Conservation (phyloP, 805 yeast genomes). For the Jamesozyma gamospora region DNA sequence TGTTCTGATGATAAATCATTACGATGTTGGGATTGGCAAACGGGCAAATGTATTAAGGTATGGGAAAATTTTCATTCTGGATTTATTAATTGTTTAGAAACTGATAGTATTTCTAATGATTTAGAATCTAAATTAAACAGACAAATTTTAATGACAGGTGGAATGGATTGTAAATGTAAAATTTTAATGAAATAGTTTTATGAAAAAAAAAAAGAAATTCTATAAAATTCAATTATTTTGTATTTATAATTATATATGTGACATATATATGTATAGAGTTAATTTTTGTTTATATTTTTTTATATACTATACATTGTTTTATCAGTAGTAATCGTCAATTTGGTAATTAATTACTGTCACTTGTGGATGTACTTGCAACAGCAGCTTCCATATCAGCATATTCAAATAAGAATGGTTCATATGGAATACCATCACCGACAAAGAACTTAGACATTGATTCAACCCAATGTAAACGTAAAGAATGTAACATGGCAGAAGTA, state of each 20-base stretch:
- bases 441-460: conserved; percentile 75
- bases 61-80: conserved; percentile 59
- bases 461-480: conserved; percentile 72
- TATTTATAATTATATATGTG: neutral
- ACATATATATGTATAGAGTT: no score
- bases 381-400: conserved; percentile 16
- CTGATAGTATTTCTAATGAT: conserved; percentile 17
- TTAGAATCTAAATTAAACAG: conserved; percentile 6
- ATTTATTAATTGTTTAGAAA: conserved; percentile 51
- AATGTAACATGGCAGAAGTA: conserved; percentile 75
- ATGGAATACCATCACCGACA: conserved; percentile 65
- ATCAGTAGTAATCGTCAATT: neutral
- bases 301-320: neutral
- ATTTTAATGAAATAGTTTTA: conserved; percentile 8
- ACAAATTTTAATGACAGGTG: conserved; percentile 17
- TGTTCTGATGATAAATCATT: conserved; percentile 74
- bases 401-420: conserved; percentile 50
- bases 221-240: neutral
- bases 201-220: neutral
- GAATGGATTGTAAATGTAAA: conserved; percentile 17
- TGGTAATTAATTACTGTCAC: neutral
- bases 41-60: conserved; percentile 39
- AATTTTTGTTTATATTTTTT: no score
- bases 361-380: conserved; percentile 1
- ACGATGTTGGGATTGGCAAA: conserved; percentile 64